Evolutionary conservation across 495 filamentous ascomycete species (phyloP), one percentile per base, ranked within the genome.

Genomic region (Penicillium crystallinum): DNA sequence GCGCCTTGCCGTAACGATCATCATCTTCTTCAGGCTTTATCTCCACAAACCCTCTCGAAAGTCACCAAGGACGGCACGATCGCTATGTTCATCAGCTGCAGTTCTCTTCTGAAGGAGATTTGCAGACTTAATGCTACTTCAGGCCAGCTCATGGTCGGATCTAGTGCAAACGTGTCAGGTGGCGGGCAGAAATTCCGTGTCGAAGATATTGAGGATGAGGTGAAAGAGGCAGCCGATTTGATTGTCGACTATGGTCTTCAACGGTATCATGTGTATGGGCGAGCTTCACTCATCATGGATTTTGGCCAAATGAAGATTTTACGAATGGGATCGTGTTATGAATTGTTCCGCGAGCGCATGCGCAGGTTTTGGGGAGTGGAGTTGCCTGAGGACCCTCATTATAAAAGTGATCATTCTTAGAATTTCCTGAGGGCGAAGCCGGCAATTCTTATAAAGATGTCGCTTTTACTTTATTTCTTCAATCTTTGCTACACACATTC

Each of bases 191-290:
- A 57, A 36, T 64, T 67, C 19, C 47, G 57, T 4, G 35, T 69
- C 8, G 57, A 69, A 36, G 66, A 69, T 49, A 58, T 69, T 46
- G 66, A 69, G 30, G n/a, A 25, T 0, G 41, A 56, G n/a, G 41
- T 69, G 22, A 53, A 31, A 12, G 62, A 49, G 27, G 45, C 49
- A 11, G 64, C 49, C 0, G 64, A 69, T 49, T 43, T 69, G 15
- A 38, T 69, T 46, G 64, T 69, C 0, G 66, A 69, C 34, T 69
- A 69, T 43, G 64, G 66, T 2, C 48, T 63, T 14, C 64, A 67
- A 38, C 38, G 44, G n/a, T 69, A 46, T 12, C 59, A 67, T 48
- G 27, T 52, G 10, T 67, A 67, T 50, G 53, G 64, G 29, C 50
- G 66, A 15, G 56, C 44, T 19, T 34, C 39, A 2, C 46, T 56